Evolutionary conservation across 345 rosid genomes (phyloP).

Genomic region (Luvunga scandens): DNA sequence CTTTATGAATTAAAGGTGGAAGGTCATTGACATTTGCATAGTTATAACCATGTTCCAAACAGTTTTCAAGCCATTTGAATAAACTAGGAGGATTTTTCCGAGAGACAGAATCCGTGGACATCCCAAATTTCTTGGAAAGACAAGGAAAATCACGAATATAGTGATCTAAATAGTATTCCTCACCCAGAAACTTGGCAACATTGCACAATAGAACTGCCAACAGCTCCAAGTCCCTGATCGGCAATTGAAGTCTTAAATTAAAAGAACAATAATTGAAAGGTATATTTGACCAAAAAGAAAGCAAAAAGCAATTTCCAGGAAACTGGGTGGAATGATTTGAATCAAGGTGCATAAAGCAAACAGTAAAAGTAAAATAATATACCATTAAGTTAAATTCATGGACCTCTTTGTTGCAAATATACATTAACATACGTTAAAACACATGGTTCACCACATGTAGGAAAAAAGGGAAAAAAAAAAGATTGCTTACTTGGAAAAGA

Average conservation of each 20-base stretch:
- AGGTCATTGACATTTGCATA: conserved; percentile 57
- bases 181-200: conserved; percentile 72
- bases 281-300: conserved; percentile 9
- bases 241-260: conserved; percentile 20
- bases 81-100: conserved; percentile 68
- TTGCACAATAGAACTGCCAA: conserved; percentile 64
- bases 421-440: neutral
- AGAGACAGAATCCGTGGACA: conserved; percentile 30
- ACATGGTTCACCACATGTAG: neutral
- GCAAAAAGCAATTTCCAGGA: conserved; percentile 1
- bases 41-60: conserved; percentile 63
- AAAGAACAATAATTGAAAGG: conserved; percentile 7
- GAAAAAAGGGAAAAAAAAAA: neutral
- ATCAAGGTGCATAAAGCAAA: neutral
- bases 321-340: conserved; percentile 8
- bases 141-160: conserved; percentile 89
- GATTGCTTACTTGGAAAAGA: neutral
- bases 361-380: neutral
- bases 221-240: conserved; percentile 75
- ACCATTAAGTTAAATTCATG: neutral
- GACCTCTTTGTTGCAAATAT: neutral
- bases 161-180: conserved; percentile 73
- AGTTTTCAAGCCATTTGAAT: conserved; percentile 85
- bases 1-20: conserved; percentile 64
- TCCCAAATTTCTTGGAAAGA: conserved; percentile 45